A percentile compares a stretch with the other conserved stretches of the same genome.
Evolutionary conservation across 2,329 filamentous ascomycete species (phyloP).

Genomic region (Colletotrichum truncatum): DNA sequence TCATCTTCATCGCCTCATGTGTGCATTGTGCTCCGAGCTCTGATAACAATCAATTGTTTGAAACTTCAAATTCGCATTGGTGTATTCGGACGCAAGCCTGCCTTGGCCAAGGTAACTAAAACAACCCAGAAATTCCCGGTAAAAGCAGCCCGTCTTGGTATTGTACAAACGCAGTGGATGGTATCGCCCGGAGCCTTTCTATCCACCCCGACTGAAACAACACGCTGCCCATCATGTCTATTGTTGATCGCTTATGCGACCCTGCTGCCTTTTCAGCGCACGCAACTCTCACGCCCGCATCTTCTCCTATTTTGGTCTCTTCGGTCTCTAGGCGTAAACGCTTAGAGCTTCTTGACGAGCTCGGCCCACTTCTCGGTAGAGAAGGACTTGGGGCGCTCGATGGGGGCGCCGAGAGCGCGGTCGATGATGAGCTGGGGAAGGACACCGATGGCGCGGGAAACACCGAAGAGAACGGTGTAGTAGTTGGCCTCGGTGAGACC

Average conservation of each 20-base stretch:
- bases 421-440: conserved; percentile 99
- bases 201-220: conserved; percentile 33
- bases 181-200: conserved; percentile 32
- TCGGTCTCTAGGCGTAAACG: conserved; percentile 9
- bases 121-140: conserved; percentile 31
- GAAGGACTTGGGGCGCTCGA: conserved; percentile 99
- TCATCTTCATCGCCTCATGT: neutral
- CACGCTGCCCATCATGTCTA: conserved; percentile 31
- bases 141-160: conserved; percentile 31
- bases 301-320: conserved; percentile 3
- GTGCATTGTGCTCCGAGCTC: neutral
- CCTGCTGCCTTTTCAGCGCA: conserved; percentile 23
- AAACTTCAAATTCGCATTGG: conserved; percentile 26
- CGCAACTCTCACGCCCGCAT: conserved; percentile 6
- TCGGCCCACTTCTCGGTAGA: conserved; percentile 97
- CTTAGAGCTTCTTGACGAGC: conserved; percentile 91
- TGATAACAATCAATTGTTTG: neutral
- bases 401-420: conserved; percentile 94
- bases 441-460: conserved; percentile 96
- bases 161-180: conserved; percentile 34
- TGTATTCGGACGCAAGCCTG: conserved; percentile 28
- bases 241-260: conserved; percentile 25
- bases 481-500: conserved; percentile 98
- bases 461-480: conserved; percentile 99
- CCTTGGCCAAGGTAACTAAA: conserved; percentile 27